Percentiles rank a stretch among this genome's conserved stretches.
Conservation (phyloP, 768 basidiomycete species). For the Melanogaster broomeanus region DNA sequence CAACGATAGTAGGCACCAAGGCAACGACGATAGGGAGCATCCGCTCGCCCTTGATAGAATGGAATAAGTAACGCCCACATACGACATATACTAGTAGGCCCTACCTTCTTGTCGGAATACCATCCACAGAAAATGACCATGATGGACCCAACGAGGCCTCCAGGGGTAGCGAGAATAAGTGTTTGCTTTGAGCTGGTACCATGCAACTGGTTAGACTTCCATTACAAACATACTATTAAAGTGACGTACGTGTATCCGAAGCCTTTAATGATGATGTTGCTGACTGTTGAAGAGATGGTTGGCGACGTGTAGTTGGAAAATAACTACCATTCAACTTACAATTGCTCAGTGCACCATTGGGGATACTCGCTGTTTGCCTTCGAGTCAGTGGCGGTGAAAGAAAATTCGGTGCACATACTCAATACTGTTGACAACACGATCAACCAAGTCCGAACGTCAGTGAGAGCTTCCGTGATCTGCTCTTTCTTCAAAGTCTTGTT, state of each 20-base stretch:
- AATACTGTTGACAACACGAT: conserved; percentile 59
- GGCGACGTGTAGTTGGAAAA: background rate
- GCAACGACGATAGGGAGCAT: conserved; percentile 63
- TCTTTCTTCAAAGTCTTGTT: conserved; percentile 61
- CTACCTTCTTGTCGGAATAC: conserved; percentile 65
- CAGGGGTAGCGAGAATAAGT: conserved; percentile 58
- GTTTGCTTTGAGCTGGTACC: conserved; percentile 57
- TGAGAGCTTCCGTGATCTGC: conserved; percentile 57
- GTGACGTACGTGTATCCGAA: conserved; percentile 61
- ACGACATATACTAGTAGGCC: background rate
- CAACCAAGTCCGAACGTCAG: conserved; percentile 62
- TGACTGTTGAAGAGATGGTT: conserved; percentile 38
- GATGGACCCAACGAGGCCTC: conserved; percentile 48
- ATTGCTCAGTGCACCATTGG: conserved; percentile 64
- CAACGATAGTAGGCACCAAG: conserved; percentile 58
- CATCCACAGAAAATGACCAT: conserved; percentile 58
- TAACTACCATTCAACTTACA: conserved; percentile 41
- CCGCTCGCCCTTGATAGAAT: conserved; percentile 46
- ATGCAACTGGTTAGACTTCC: background rate
- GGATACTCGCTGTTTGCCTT: conserved; percentile 53
- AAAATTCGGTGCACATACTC: conserved; percentile 39
- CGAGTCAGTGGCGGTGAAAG: conserved; percentile 1
- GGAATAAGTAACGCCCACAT: background rate
- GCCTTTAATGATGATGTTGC: conserved; percentile 61
- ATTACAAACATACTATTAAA: background rate